Conservation (phyloP, 257 asterid species). For the Capsicum rhomboideum region DNA sequence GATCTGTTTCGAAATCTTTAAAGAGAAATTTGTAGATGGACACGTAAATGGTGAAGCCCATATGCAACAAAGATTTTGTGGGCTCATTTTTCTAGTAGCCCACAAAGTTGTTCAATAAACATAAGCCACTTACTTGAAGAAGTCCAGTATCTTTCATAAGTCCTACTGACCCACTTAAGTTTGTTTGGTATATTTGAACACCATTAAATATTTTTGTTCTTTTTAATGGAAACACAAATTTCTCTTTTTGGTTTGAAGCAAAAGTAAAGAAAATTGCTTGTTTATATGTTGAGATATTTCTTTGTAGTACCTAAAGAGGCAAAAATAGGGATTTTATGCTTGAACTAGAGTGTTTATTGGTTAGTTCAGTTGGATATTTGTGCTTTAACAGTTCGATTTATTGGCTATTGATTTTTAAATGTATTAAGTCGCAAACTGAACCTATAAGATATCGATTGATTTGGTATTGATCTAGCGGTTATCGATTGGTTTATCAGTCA, state of each 20-base stretch:
- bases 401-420: background rate
- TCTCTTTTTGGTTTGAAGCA: background rate
- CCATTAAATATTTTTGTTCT: background rate
- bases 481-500: background rate
- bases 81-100: background rate
- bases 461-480: background rate
- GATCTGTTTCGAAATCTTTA: background rate
- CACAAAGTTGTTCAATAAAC: background rate
- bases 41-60: background rate
- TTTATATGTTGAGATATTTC: background rate
- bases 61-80: background rate
- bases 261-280: background rate
- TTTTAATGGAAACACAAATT: background rate
- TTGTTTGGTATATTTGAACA: background rate
- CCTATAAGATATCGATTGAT: background rate
- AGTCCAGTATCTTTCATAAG: background rate
- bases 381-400: background rate
- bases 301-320: background rate
- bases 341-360: too few species aligned
- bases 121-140: background rate
- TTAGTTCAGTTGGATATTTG: too few species aligned
- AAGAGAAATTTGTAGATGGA: background rate
- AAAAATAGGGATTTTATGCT: background rate
- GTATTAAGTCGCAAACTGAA: fast-evolving
- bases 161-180: background rate